phyloP scores from a whole-genome alignment of 192 early-diverging fungal species.

The Coemansia sp. region DNA sequence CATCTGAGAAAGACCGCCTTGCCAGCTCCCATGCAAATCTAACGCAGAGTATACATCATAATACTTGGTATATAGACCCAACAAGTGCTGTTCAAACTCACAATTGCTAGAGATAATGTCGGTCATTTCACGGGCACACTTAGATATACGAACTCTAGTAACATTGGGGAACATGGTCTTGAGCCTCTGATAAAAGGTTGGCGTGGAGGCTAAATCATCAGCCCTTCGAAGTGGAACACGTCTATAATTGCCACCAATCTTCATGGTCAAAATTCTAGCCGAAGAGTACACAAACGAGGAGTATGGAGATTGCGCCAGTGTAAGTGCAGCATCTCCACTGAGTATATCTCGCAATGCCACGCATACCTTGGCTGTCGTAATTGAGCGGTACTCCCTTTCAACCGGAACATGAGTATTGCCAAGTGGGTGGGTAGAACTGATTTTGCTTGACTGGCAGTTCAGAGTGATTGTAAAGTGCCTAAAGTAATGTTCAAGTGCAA shows the following conservation, averaged over 20 bases:
- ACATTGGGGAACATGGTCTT: constrained; percentile 1
- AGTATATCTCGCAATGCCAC: background rate
- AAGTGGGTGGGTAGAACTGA: background rate
- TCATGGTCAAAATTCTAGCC: background rate
- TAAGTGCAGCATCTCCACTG: background rate
- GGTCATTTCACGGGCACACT: background rate
- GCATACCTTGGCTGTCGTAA: background rate
- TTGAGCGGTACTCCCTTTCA: background rate
- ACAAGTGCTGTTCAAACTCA: background rate
- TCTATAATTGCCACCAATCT: background rate
- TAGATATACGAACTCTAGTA: background rate
- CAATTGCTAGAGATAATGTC: background rate
- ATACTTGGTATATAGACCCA: background rate
- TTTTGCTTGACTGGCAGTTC: background rate
- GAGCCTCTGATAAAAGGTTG: background rate
- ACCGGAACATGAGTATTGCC: background rate
- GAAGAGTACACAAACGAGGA: background rate
- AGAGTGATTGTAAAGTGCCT: background rate
- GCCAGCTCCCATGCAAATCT: background rate
- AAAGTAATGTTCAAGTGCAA: background rate
- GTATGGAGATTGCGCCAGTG: background rate
- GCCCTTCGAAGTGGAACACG: background rate
- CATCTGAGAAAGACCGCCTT: background rate
- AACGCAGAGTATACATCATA: background rate
- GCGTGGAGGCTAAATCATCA: background rate